Evolutionary conservation across 73 alveolate genomes (phyloP).

Genomic region (Tetrahymena thermophila): DNA sequence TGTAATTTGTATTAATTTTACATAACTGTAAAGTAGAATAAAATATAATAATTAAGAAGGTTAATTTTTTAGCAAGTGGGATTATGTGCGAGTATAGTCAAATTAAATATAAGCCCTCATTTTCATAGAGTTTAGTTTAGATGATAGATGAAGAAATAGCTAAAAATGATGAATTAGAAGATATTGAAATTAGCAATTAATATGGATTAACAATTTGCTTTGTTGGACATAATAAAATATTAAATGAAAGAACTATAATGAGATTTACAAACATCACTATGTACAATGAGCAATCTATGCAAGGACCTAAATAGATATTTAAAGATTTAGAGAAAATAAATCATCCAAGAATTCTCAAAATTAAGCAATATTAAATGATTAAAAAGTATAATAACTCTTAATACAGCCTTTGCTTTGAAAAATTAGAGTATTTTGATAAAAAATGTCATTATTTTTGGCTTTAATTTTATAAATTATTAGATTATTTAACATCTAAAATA

Average conservation of each 20-base stretch:
- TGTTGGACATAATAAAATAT: background rate
- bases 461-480: background rate
- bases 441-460: background rate
- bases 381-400: background rate
- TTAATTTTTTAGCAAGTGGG: background rate
- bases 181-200: background rate
- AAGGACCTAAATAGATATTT: background rate
- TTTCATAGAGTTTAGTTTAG: background rate
- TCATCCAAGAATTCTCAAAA: background rate
- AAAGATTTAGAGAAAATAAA: background rate
- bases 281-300: background rate
- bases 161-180: background rate
- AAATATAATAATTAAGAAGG: background rate
- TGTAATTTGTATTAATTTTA: no score
- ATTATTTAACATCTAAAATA: background rate
- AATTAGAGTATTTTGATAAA: background rate
- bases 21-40: background rate
- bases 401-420: background rate
- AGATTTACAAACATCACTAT: background rate
- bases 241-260: background rate
- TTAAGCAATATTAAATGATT: background rate
- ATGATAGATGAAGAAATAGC: background rate
- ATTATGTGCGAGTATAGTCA: background rate
- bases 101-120: background rate
- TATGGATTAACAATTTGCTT: background rate